Evolutionary conservation across 2,329 filamentous ascomycete genomes (phyloP).

Genomic region (Knufia fluminis): DNA sequence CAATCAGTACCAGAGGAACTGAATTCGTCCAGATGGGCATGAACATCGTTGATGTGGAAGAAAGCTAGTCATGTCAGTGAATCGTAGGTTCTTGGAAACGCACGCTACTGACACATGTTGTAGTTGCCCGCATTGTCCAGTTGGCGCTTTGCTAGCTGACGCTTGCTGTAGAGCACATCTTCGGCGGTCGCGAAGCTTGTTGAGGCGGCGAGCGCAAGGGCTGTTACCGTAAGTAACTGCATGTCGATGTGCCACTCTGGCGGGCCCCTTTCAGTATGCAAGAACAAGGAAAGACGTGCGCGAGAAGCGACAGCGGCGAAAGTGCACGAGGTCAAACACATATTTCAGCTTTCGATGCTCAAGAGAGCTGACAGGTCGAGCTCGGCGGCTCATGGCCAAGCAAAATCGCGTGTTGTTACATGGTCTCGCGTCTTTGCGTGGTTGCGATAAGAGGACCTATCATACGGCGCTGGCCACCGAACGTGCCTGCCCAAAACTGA

Average conservation of each 20-base stretch:
- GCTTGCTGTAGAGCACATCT: conserved; percentile 5
- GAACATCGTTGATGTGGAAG: conserved; percentile 11
- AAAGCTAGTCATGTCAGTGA: not conserved
- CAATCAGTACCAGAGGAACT: conserved; percentile 10
- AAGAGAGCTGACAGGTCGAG: not conserved
- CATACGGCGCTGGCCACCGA: not conserved
- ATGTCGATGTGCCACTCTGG: no score
- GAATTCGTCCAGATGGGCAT: conserved; percentile 10
- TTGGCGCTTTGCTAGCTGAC: not conserved
- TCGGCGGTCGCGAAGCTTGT: not conserved
- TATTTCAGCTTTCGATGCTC: not conserved
- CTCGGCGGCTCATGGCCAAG: no score
- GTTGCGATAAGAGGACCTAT: not conserved
- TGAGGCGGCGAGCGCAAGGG: not conserved
- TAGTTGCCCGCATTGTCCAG: not conserved
- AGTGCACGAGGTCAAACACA: not conserved
- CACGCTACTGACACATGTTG: not conserved
- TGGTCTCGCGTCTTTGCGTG: not conserved
- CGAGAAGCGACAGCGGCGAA: not conserved
- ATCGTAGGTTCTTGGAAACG: not conserved
- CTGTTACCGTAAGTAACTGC: not conserved
- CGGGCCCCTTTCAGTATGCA: no score
- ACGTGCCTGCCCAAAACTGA: not conserved
- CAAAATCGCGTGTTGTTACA: not conserved
- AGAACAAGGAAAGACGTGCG: not conserved